Base-by-base conservation (phyloP, 2,329 filamentous ascomycete genomes). In the Metarhizium anisopliae region DNA sequence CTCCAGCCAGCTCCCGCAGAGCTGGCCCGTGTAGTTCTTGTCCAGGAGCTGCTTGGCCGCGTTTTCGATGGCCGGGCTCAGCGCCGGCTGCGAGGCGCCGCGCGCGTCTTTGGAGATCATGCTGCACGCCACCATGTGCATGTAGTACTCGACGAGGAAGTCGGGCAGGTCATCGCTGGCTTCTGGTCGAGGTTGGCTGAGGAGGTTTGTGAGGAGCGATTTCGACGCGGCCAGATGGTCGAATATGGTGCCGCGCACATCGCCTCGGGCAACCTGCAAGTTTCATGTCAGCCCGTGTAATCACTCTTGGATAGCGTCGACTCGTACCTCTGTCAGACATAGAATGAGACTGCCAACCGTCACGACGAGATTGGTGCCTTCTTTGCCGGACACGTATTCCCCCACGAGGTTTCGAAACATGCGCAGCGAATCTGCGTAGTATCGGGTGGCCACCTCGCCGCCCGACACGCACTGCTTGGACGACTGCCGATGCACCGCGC, bases 61-160 rank as follows among this genome's bases (percentile, higher is more conserved):
- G 10, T 60, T 58, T 50, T 70, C 64, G 7, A 73, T 66, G 1
- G 66, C 61, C 0, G 63, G 64, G 47, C 64, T 69, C 13, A 72
- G 61, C 3, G 70, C 62, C 0, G 66, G 59, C n/a, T 69, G 64
- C 0, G 62, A 62, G 16, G 59, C 62, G 38, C 67, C 61, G n/a
- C 64, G 60, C 0, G 65, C 61, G 50, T 72, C 58, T 36, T 75
- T 71, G 0, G 75, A 75, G 49, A 78, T 74, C 70, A 77, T 76
- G 60, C 74, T 77, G 6, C 73, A 70, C 3, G 72, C 69, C 3
- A 73, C 70, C 50, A 74, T 76, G 62, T 78, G 75, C 57, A 74
- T 70, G 57, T 76, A 77, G 43, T 77, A 77, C 61, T 78, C 76
- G 50, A 77, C 69, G 2, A 78, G 68, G 52, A 77, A 77, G 32